Conservation (phyloP, 208 protist species). For the Acanthamoeba triangularis region DNA sequence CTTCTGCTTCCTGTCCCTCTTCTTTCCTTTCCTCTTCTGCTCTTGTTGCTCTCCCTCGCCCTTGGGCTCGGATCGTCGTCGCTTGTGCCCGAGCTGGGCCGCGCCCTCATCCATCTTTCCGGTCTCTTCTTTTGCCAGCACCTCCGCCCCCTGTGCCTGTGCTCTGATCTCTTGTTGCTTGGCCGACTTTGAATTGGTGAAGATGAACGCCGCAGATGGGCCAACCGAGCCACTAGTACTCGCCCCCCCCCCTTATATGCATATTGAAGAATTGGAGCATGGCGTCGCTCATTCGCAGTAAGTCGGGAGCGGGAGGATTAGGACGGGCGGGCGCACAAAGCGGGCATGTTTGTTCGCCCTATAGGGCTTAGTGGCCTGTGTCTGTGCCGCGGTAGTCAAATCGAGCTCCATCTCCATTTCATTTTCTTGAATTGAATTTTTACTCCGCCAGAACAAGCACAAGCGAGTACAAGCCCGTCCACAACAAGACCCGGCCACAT, state of each 20-base stretch:
- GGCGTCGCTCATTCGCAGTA: background rate
- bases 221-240: slow-evolving; percentile 58
- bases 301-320: background rate
- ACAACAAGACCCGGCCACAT: too few species aligned
- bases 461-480: too few species aligned
- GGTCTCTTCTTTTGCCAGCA: background rate
- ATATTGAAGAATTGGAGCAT: slow-evolving; percentile 1
- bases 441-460: too few species aligned
- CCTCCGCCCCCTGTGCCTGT: background rate
- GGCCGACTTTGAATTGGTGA: background rate
- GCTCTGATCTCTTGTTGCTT: background rate
- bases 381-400: too few species aligned
- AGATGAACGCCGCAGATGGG: background rate
- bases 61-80: background rate
- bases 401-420: background rate
- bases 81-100: background rate
- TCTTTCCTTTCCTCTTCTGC: background rate
- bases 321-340: background rate
- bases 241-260: background rate
- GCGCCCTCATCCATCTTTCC: background rate
- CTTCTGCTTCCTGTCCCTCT: slow-evolving; percentile 3
- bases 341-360: background rate
- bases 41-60: background rate
- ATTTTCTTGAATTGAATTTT: background rate
- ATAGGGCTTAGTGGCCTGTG: background rate